Percentiles rank a stretch among this genome's conserved stretches.
Evolutionary conservation across 2,329 filamentous ascomycete species (phyloP).

Genomic region (Aureobasidium sp.): DNA sequence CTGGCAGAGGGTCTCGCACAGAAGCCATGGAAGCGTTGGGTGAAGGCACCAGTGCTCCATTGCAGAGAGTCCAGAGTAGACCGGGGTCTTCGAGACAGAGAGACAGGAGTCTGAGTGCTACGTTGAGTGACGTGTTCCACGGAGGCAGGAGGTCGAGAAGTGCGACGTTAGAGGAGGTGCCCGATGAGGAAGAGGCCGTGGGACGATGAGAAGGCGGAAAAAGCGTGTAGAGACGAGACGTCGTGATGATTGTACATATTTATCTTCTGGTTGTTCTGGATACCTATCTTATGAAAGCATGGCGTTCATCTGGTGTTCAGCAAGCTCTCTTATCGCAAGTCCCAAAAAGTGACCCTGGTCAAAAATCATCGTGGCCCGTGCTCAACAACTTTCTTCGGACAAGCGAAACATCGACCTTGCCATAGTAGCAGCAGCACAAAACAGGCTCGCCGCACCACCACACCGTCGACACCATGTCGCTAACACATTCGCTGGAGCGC

Average conservation of each 20-base stretch:
- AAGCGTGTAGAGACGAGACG: not conserved
- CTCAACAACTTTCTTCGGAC: conserved; percentile 3
- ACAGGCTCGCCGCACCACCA: not conserved
- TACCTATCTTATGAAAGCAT: not conserved
- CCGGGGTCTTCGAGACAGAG: not conserved
- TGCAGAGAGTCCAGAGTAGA: not conserved
- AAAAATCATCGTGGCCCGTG: not conserved
- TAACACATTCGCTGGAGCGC: conserved; percentile 12
- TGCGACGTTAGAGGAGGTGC: not conserved
- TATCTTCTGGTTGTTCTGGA: not conserved
- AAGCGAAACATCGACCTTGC: not conserved
- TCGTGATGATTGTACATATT: not conserved
- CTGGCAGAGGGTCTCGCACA: not conserved
- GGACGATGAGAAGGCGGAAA: not conserved
- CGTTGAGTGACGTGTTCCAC: conserved; percentile 6
- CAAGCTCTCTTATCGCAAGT: not conserved
- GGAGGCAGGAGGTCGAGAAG: not conserved
- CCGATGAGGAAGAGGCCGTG: conserved; percentile 6
- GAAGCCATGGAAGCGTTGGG: not conserved
- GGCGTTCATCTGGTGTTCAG: not conserved
- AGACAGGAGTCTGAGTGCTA: conserved; percentile 12
- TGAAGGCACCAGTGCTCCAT: not conserved
- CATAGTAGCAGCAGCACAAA: not conserved
- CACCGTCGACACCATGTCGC: not conserved
- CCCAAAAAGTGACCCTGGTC: not conserved